These are phyloP conservation scores for Marvania coccoides DNA, from an alignment of 139 green algal genomes.

Conservation along the genomic window DNA sequence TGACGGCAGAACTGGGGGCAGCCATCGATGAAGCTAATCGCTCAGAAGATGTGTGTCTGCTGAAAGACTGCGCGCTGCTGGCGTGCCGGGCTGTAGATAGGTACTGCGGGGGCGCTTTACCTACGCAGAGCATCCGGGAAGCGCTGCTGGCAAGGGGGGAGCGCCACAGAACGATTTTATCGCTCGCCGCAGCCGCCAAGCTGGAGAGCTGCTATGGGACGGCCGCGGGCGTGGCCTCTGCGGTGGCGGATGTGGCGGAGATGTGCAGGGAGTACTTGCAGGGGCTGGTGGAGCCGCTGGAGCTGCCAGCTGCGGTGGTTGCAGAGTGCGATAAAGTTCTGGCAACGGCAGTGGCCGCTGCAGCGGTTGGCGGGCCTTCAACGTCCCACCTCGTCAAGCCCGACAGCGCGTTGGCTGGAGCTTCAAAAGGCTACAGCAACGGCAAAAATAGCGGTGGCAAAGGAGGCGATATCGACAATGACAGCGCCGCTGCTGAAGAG, in stretches of 20 bases:
- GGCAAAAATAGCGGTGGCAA: too few relatives aligned
- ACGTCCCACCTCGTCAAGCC: too few relatives aligned
- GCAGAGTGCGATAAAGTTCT: not conserved
- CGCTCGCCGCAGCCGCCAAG: too few relatives aligned
- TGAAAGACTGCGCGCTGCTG: not conserved
- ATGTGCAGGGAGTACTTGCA: not conserved
- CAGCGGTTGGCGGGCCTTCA: too few relatives aligned
- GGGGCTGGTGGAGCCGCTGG: not conserved
- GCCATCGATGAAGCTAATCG: not conserved
- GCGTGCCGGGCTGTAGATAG: not conserved
- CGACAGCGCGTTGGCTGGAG: too few relatives aligned
- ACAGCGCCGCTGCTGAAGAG: too few relatives aligned
- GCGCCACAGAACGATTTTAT: not conserved
- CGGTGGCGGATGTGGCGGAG: not conserved
- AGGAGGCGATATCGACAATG: too few relatives aligned
- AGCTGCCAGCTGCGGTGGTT: not conserved
- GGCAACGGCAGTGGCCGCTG: not conserved
- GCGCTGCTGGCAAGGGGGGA: not conserved
- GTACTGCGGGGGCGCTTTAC: not conserved
- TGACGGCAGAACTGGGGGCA: not conserved
- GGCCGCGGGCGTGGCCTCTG: not conserved
- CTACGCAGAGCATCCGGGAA: not conserved
- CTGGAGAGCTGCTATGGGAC: too few relatives aligned
- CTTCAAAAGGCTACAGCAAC: too few relatives aligned
- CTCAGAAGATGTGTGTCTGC: not conserved